Evolutionary conservation across 176 grass and related monocot species (phyloP).

Genomic region (Saccharum spontaneum): DNA sequence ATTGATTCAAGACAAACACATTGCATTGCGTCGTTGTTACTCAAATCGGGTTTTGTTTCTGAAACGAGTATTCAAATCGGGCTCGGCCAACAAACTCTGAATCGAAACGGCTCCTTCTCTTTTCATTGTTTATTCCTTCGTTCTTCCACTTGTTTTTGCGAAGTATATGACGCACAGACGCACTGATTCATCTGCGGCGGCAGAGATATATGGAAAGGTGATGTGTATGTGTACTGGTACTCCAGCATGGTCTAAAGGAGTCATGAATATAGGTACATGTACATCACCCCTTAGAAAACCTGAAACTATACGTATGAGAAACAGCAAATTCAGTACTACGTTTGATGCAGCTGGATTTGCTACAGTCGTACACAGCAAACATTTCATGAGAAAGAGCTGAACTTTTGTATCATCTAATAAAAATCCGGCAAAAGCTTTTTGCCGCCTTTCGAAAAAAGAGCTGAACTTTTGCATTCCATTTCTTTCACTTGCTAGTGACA

Average conservation of each 20-base stretch:
- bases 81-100: not conserved
- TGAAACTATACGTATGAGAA: not conserved
- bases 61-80: not conserved
- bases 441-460: too few relatives aligned
- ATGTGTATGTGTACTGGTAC: not conserved
- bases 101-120: not conserved
- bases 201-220: not conserved
- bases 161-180: not conserved
- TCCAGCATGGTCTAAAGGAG: not conserved
- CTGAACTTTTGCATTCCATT: constrained; percentile 10
- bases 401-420: too few relatives aligned
- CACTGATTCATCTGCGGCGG: not conserved
- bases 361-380: not conserved
- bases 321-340: not conserved
- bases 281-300: not conserved
- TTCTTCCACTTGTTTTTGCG: not conserved
- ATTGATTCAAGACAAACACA: constrained; percentile 9
- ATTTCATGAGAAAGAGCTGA: not conserved
- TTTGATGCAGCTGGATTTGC: not conserved
- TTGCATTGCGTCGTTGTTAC: constrained; percentile 35
- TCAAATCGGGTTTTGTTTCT: not conserved
- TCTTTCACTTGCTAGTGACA: not conserved
- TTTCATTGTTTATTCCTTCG: not conserved
- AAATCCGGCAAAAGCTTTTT: too few relatives aligned
- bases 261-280: not conserved